phyloP scores from a whole-genome alignment of 2,329 filamentous ascomycete species.

The Thielaviopsis musarum region DNA sequence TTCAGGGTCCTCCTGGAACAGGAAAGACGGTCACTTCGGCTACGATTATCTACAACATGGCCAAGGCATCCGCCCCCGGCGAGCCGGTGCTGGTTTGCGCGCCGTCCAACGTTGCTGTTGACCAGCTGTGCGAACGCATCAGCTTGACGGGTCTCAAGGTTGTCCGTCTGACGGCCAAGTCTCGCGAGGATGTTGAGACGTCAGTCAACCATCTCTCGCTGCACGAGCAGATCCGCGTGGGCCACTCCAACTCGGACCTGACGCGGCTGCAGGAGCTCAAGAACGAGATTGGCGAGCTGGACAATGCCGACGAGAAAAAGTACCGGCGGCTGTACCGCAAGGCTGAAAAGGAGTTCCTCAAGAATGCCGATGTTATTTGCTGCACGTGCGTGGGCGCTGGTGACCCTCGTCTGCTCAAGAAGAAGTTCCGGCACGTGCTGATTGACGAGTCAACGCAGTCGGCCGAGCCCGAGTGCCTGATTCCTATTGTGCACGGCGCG shows the following conservation, averaged over 20 bases:
- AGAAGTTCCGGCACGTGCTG: slow-evolving; percentile 95
- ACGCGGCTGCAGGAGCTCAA: slow-evolving; percentile 88
- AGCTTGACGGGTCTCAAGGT: slow-evolving; percentile 91
- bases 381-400: slow-evolving; percentile 97
- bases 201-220: slow-evolving; percentile 89
- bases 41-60: slow-evolving; percentile 94
- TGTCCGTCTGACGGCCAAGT: slow-evolving; percentile 95
- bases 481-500: slow-evolving; percentile 87
- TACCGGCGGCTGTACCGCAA: slow-evolving; percentile 89
- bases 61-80: slow-evolving; percentile 62
- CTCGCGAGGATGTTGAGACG: slow-evolving; percentile 96
- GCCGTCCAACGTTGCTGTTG: slow-evolving; percentile 94
- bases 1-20: slow-evolving; percentile 91
- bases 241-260: slow-evolving; percentile 87
- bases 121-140: slow-evolving; percentile 94
- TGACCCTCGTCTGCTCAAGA: slow-evolving; percentile 84
- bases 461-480: slow-evolving; percentile 97
- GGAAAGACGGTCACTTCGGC: slow-evolving; percentile 98
- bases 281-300: slow-evolving; percentile 75
- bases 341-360: slow-evolving; percentile 87
- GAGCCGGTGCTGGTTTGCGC: slow-evolving; percentile 93
- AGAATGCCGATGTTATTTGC: slow-evolving; percentile 93
- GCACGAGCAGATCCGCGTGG: slow-evolving; percentile 94
- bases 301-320: slow-evolving; percentile 94
- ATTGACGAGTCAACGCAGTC: slow-evolving; percentile 98